Percentiles rank a stretch among this genome's conserved stretches.
phyloP scores from a whole-genome alignment of 1,284 basidiomycete species.

The Erythrobasidium hasegawianum region DNA sequence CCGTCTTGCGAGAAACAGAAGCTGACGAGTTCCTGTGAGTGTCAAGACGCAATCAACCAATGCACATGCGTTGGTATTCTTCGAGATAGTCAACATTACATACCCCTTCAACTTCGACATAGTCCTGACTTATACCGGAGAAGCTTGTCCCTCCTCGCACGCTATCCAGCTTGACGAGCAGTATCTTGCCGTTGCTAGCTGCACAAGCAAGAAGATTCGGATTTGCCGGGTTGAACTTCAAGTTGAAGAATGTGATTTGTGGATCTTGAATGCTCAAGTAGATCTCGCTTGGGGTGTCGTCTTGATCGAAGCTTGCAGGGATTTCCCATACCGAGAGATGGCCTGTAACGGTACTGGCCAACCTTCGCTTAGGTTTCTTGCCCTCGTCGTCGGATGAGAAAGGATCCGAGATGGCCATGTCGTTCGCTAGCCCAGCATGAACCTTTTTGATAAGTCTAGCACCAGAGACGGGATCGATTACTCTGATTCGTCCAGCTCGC shows the following conservation, averaged over 20 bases:
- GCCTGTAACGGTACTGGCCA: slow-evolving; percentile 2
- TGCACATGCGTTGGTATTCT: too few relatives aligned
- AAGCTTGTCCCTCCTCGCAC: not conserved
- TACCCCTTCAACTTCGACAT: too few relatives aligned
- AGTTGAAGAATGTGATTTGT: not conserved
- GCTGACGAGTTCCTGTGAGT: too few relatives aligned
- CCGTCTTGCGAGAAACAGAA: not conserved
- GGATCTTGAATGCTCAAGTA: not conserved
- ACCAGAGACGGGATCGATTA: slow-evolving; percentile 24
- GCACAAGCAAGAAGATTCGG: not conserved
- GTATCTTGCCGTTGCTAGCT: not conserved
- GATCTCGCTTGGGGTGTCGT: slow-evolving; percentile 11
- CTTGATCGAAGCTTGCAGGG: slow-evolving; percentile 12
- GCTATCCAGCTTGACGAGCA: slow-evolving; percentile 6
- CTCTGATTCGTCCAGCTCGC: slow-evolving; percentile 15
- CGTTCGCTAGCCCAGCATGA: slow-evolving; percentile 12
- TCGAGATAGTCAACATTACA: too few relatives aligned
- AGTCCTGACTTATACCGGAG: too few relatives aligned
- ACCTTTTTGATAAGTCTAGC: slow-evolving; percentile 25
- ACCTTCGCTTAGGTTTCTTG: not conserved
- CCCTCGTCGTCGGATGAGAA: not conserved
- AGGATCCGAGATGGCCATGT: slow-evolving; percentile 16
- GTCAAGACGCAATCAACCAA: too few relatives aligned
- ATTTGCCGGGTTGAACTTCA: slow-evolving; percentile 4
- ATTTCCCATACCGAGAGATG: slow-evolving; percentile 15